Conservation (phyloP, 2,329 filamentous ascomycete species). For the Cladophialophora yegresii region DNA sequence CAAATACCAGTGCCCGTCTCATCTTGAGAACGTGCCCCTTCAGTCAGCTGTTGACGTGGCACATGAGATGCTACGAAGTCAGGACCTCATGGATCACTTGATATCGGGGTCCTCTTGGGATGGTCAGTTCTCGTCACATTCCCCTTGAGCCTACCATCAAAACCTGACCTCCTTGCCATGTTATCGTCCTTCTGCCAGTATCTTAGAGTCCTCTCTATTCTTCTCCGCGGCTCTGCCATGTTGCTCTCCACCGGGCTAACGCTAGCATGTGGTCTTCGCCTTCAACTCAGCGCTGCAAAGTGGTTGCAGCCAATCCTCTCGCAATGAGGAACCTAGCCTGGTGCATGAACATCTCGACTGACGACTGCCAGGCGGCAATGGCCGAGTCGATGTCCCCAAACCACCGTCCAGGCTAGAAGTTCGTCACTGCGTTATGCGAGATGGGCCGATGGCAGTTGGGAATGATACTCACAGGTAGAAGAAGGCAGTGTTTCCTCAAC, state of each 20-base stretch:
- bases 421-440: neutral
- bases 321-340: neutral
- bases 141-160: neutral
- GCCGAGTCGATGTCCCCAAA: neutral
- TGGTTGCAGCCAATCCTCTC: neutral
- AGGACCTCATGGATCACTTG: neutral
- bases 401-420: neutral
- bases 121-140: neutral
- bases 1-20: too few species aligned
- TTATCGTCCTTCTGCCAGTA: neutral
- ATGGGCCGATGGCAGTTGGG: neutral
- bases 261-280: neutral
- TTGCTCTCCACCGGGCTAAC: neutral
- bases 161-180: neutral
- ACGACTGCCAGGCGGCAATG: neutral
- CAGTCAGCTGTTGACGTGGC: neutral
- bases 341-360: neutral
- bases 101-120: neutral
- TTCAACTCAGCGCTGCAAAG: neutral
- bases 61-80: neutral
- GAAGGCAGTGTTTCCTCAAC: neutral
- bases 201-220: neutral
- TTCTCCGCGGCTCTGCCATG: neutral
- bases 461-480: neutral
- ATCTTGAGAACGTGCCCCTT: too few species aligned